A percentile compares a stretch with the other conserved stretches of the same genome.
phyloP scores from a whole-genome alignment of 192 early-diverging fungal species.

The Umbelopsis vinacea region DNA sequence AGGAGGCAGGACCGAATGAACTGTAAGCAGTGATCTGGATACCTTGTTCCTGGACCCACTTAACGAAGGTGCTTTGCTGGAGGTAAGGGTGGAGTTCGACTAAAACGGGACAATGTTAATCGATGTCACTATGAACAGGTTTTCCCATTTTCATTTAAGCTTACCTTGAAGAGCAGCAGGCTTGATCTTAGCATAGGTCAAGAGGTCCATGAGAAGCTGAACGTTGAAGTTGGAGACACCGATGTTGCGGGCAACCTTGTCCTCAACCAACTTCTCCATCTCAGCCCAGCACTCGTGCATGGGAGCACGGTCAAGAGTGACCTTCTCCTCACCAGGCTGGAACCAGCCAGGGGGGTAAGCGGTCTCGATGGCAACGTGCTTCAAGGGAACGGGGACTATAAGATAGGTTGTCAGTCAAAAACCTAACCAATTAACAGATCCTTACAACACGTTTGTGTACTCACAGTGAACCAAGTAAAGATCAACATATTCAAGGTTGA shows the following conservation, averaged over 20 bases:
- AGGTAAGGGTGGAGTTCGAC: slow-evolving; percentile 80
- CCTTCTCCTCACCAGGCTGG: slow-evolving; percentile 29
- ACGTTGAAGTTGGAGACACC: slow-evolving; percentile 76
- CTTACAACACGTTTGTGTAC: slow-evolving; percentile 9
- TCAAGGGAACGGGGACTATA: slow-evolving; percentile 51
- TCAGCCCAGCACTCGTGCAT: slow-evolving; percentile 69
- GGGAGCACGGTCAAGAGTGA: slow-evolving; percentile 47
- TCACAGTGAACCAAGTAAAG: slow-evolving; percentile 72
- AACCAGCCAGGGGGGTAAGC: slow-evolving; percentile 55
- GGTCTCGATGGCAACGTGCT: slow-evolving; percentile 49
- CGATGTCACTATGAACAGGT: no score
- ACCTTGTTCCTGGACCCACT: slow-evolving; percentile 57
- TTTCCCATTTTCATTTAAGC: background rate
- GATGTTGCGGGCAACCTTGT: slow-evolving; percentile 58
- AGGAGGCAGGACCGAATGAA: slow-evolving; percentile 64
- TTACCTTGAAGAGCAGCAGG: slow-evolving; percentile 70
- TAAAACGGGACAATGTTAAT: background rate
- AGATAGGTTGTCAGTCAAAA: background rate
- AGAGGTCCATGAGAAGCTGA: slow-evolving; percentile 51
- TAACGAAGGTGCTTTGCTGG: slow-evolving; percentile 64
- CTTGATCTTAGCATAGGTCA: slow-evolving; percentile 60
- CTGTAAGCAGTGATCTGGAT: slow-evolving; percentile 77
- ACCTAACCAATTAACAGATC: slow-evolving; percentile 42
- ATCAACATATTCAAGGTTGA: slow-evolving; percentile 64
- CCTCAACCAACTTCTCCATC: slow-evolving; percentile 72